These are phyloP conservation scores for Leishmania lainsoni DNA, from an alignment of 208 protist genomes.

Conservation along the genomic window DNA sequence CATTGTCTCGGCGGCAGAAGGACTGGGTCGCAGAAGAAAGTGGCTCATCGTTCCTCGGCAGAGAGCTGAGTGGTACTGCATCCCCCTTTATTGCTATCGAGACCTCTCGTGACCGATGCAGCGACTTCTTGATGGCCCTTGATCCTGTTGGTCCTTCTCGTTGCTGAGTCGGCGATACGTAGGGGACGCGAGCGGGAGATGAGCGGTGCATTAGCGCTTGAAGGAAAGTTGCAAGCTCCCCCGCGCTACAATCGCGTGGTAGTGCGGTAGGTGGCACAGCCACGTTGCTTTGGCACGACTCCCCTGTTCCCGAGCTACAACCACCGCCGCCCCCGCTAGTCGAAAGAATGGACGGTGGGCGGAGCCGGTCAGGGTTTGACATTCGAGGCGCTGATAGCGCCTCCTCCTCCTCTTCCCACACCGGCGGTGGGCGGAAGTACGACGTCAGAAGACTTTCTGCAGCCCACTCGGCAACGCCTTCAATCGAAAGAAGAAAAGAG, in stretches of 20 bases:
- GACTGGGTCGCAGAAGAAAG: background rate
- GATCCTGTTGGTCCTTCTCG: background rate
- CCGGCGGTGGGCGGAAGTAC: constrained; percentile 26
- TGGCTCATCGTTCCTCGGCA: too few relatives aligned
- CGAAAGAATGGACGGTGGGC: background rate
- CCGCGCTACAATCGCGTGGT: background rate
- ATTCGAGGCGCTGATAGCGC: background rate
- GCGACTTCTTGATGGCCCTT: background rate
- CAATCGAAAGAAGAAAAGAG: background rate
- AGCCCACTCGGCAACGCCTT: constrained; percentile 23
- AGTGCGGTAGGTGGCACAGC: background rate
- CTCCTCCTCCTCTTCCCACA: constrained; percentile 26
- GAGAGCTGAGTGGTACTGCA: background rate
- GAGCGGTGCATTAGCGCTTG: background rate
- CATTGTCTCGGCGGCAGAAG: background rate
- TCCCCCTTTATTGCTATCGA: background rate
- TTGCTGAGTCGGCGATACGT: background rate
- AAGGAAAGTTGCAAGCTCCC: background rate
- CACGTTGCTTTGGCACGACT: background rate
- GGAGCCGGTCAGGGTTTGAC: background rate
- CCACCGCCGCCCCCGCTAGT: background rate
- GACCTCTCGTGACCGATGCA: background rate
- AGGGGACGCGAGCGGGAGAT: background rate
- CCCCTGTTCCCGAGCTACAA: background rate
- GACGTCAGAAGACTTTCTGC: background rate